Evolutionary conservation across 768 basidiomycete species (phyloP), one percentile per base, ranked within the genome.

Genomic region (Auriculariales sp.): DNA sequence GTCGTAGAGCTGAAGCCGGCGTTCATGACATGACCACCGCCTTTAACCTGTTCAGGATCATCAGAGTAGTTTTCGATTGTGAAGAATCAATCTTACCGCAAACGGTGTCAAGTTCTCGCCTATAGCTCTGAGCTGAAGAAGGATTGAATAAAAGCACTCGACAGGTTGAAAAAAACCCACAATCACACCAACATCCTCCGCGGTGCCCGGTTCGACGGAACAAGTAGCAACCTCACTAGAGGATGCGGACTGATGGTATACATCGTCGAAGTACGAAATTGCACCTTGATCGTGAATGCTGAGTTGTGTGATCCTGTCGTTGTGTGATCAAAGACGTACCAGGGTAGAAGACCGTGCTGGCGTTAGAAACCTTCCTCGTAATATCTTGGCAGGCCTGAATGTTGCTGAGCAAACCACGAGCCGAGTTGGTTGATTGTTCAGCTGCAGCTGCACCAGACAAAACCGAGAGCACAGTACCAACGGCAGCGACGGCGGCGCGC

Each of bases 1-100:
- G 32, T 46, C 0, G 64, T 64, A 4, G 65, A 66, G 34, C 61
- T 65, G 51, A 66, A 67, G 2, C 55, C 53, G 10, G 59, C 58
- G 30, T 59, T 60, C 12, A 55, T 49, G 1, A 55, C 46, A 47
- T 67, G 65, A 4, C 65, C 66, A 24, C 66, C 65, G 1, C 60
- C 57, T 50, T 67, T 66, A 45, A 66, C 45, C 64, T 66, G 7
- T 7, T 32, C 31, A 36, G n/a, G 29, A 45, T 45, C 10, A 11
- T 14, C 11, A 11, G 42, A 10, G 46, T 25, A 47, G 9, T 7
- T 32, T 15, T 7, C 15, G 31, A 32, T 7, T 32, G 31, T 9
- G 31, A 32, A 15, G 9, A 32, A 15, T 32, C 9, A 32, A 32
- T 9, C 55, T 35, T 25, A 57, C 55, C 9, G 52, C 57, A 49